Evolutionary conservation across 192 early-diverging fungal genomes (phyloP).

Genomic region (Mortierella hygrophila): DNA sequence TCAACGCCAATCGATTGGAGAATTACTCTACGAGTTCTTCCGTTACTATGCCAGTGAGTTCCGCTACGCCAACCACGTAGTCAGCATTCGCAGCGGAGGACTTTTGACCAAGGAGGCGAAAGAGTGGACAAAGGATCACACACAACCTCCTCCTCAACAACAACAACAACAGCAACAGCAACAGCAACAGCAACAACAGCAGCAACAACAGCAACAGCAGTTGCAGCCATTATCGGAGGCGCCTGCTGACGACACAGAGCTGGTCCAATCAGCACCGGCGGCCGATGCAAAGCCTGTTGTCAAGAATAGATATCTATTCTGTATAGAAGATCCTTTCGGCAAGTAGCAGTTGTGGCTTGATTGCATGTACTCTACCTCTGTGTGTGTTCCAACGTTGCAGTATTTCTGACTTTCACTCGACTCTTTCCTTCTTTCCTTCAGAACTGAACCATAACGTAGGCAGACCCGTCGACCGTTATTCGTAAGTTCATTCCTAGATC

Average conservation of each 20-base stretch:
- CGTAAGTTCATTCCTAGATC: constrained; percentile 15
- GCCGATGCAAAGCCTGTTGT: constrained; percentile 32
- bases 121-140: constrained; percentile 48
- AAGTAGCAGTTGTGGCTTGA: neutral
- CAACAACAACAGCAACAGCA: constrained; percentile 19
- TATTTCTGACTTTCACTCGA: neutral
- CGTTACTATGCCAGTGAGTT: constrained; percentile 53
- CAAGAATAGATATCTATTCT: constrained; percentile 52
- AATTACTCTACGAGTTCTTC: constrained; percentile 50
- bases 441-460: constrained; percentile 52
- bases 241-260: constrained; percentile 1
- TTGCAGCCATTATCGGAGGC: neutral
- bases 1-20: constrained; percentile 29
- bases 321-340: constrained; percentile 54
- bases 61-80: constrained; percentile 34
- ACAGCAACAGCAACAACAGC: constrained; percentile 17
- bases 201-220: neutral
- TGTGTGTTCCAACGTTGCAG: neutral
- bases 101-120: constrained; percentile 46
- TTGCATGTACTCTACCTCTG: neutral
- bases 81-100: constrained; percentile 46
- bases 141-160: constrained; percentile 20
- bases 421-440: neutral
- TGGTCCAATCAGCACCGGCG: neutral
- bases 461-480: constrained; percentile 45